Percentiles rank a stretch among this genome's conserved stretches.
Conservation (phyloP, 2,329 filamentous ascomycete genomes). For the Rugonectria rugulosa region DNA sequence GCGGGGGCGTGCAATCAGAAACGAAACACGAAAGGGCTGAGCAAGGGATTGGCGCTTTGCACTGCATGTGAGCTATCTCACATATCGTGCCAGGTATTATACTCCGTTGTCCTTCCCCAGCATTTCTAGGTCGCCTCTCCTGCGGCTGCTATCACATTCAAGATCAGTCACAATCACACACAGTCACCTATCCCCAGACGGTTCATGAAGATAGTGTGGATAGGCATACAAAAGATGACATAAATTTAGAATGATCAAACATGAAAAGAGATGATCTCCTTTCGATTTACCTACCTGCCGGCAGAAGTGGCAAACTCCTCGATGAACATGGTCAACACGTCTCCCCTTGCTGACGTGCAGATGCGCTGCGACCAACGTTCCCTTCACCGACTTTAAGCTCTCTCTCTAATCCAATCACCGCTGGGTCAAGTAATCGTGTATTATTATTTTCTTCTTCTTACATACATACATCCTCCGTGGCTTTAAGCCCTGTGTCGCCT, state of each 20-base stretch:
- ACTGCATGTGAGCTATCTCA: background rate
- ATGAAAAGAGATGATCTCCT: too few species aligned
- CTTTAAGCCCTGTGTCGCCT: too few species aligned
- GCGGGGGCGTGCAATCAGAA: background rate
- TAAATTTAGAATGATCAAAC: background rate
- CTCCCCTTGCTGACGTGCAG: conserved; percentile 17
- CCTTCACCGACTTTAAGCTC: conserved; percentile 24
- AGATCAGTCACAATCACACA: background rate
- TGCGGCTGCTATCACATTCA: too few species aligned
- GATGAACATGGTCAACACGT: background rate
- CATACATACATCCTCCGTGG: too few species aligned
- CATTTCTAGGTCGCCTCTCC: too few species aligned
- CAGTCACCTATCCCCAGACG: background rate
- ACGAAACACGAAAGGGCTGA: background rate
- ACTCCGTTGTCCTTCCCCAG: too few species aligned
- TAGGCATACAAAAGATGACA: background rate
- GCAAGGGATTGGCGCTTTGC: conserved; percentile 17
- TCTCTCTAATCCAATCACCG: too few species aligned
- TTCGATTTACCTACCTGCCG: background rate
- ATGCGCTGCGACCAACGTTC: background rate
- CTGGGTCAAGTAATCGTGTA: too few species aligned
- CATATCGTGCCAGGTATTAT: too few species aligned
- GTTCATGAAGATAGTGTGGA: background rate
- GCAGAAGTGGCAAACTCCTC: background rate
- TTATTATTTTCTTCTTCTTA: too few species aligned